Conservation (phyloP, 768 basidiomycete genomes). For the Lactarius hengduanensis region DNA sequence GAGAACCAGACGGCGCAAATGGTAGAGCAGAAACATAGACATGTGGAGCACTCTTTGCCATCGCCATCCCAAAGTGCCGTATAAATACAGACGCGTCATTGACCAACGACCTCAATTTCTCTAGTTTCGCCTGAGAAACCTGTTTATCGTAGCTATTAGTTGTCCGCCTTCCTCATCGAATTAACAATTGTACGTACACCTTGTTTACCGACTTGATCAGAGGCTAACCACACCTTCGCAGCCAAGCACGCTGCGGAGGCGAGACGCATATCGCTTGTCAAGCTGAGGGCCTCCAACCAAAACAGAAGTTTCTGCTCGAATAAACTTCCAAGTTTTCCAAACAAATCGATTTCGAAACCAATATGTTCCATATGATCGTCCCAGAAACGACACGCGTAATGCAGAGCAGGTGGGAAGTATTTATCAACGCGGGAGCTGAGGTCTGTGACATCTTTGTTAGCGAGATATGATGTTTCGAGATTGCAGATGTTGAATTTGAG, state of each 20-base stretch:
- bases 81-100: no score
- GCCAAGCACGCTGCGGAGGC: not conserved
- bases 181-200: not conserved
- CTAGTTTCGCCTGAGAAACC: no score
- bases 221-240: not conserved
- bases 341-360: not conserved
- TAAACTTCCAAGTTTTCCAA: not conserved
- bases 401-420: conserved; percentile 2
- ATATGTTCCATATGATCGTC: not conserved
- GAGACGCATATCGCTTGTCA: not conserved
- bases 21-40: no score
- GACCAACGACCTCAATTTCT: no score
- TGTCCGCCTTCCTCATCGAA: not conserved
- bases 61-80: no score
- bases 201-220: not conserved
- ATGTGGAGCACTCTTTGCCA: no score
- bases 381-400: conserved; percentile 10
- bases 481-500: conserved; percentile 10
- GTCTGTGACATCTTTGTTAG: not conserved
- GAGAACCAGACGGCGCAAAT: no score
- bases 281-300: not conserved
- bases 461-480: not conserved
- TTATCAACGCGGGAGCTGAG: not conserved
- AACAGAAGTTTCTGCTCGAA: not conserved
- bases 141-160: no score